phyloP scores from a whole-genome alignment of 768 basidiomycete genomes.

The Phaeolepiota aurea region DNA sequence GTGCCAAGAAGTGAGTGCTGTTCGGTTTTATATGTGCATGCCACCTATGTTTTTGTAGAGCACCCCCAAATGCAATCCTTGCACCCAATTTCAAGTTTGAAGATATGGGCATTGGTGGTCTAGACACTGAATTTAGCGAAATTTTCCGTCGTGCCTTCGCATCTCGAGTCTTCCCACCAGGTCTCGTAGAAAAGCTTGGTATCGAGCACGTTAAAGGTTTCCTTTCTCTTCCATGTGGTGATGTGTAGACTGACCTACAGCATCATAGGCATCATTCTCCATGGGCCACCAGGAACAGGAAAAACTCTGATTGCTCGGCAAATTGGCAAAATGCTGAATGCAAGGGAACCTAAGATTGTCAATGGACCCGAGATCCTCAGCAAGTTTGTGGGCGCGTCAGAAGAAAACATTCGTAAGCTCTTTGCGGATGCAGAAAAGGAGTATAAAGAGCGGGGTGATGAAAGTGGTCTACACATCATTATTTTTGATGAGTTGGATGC shows the following conservation, averaged over 20 bases:
- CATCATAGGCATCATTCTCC: constrained; percentile 75
- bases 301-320: constrained; percentile 97
- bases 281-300: constrained; percentile 96
- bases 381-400: constrained; percentile 94
- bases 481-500: constrained; percentile 99
- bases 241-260: too few species aligned
- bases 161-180: constrained; percentile 96
- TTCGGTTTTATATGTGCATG: constrained; percentile 1
- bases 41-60: constrained; percentile 32
- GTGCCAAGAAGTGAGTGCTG: constrained; percentile 77
- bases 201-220: constrained; percentile 96
- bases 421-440: constrained; percentile 99
- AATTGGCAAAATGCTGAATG: constrained; percentile 99
- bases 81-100: constrained; percentile 99
- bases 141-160: constrained; percentile 99
- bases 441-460: constrained; percentile 97
- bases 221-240: constrained; percentile 2
- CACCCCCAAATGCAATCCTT: constrained; percentile 90
- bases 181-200: constrained; percentile 92
- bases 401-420: constrained; percentile 96
- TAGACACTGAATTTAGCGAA: constrained; percentile 89
- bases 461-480: constrained; percentile 96
- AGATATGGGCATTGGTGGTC: constrained; percentile 98
- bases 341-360: constrained; percentile 94
- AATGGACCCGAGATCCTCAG: constrained; percentile 97